Conservation (phyloP, 2,329 filamentous ascomycete genomes). For the Pseudocercospora crystallina region DNA sequence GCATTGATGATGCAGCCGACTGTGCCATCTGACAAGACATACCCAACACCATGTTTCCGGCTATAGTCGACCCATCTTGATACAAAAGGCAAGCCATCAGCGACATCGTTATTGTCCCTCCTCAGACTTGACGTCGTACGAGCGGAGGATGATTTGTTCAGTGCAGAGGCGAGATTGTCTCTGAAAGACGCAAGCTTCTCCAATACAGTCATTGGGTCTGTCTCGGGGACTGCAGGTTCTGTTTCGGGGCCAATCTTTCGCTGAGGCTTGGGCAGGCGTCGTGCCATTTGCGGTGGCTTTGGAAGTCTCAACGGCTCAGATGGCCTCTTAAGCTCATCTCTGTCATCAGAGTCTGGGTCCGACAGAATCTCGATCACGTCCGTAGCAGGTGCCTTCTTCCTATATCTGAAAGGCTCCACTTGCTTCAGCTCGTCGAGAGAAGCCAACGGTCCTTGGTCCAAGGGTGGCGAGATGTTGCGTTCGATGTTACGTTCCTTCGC, state of each 20-base stretch:
- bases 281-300: slow-evolving; percentile 30
- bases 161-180: slow-evolving; percentile 46
- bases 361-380: slow-evolving; percentile 39
- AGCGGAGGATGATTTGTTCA: slow-evolving; percentile 35
- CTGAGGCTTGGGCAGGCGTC: slow-evolving; percentile 28
- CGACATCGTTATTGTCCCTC: slow-evolving; percentile 30
- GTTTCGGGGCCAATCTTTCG: slow-evolving; percentile 10
- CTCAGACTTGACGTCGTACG: slow-evolving; percentile 23
- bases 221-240: slow-evolving; percentile 35
- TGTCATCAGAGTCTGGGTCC: slow-evolving; percentile 32
- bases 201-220: slow-evolving; percentile 48
- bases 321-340: slow-evolving; percentile 19
- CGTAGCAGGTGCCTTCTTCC: slow-evolving; percentile 26
- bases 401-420: slow-evolving; percentile 28
- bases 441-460: slow-evolving; percentile 29
- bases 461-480: slow-evolving; percentile 23
- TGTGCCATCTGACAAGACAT: slow-evolving; percentile 78
- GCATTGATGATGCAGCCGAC: slow-evolving; percentile 65
- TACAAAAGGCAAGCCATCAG: slow-evolving; percentile 53
- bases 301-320: slow-evolving; percentile 26
- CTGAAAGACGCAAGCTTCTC: slow-evolving; percentile 45
- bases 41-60: slow-evolving; percentile 81
- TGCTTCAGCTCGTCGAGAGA: slow-evolving; percentile 35
- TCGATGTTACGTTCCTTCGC: slow-evolving; percentile 21
- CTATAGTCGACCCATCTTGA: slow-evolving; percentile 86